Base-by-base conservation (phyloP, 2,329 filamentous ascomycete genomes). In the Exserohilum rostratum region DNA sequence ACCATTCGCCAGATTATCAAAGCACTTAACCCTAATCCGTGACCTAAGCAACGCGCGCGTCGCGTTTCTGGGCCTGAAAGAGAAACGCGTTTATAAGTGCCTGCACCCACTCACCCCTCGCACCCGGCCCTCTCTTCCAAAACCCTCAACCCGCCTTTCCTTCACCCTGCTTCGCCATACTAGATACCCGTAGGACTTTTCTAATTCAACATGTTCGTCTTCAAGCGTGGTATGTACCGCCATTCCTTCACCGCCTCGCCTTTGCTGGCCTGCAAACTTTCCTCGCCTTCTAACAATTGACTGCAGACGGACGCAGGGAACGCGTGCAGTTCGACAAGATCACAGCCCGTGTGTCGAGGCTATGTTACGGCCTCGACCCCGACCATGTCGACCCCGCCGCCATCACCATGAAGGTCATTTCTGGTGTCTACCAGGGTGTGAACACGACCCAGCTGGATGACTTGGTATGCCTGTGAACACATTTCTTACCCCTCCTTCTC, bases 251-350 rank as follows among this genome's bases (percentile, higher is more conserved):
- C 49, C 53, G 46, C 48, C 43, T 35, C 31, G 54, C 20, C 61
- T 48, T 27, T 27, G 42, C 18, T 17, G 27, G 30, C 40, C 59
- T 65, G 61, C 65, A 69, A 60, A 42, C 48, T 54, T 62, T 64
- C 54, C 45, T 13, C 15, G 45, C 53, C 46, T 61, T 56, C 70
- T 74, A 61, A 74, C 62, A 47, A 53, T 44, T 22, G 47, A 46
- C 52, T 45, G 33, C 68, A 98, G 95, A 99, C 85, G 93, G 93
- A 81, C 95, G 95, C 84, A 96, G 98, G 83, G 95, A 99, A 85
- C 95, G 95, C 79, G 95, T 99, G 64, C 95, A 99, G 79, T 99
- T 99, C 83, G 95, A 99, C 85, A 99, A 99, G 83, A 99, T 99
- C 86, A 98, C 95, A 73, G 95, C 95, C 71, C 92, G 95, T 79